A percentile compares a stretch with the other conserved stretches of the same genome.
phyloP scores from a whole-genome alignment of 2,329 filamentous ascomycete species.

The Epicoccum sorghinum region DNA sequence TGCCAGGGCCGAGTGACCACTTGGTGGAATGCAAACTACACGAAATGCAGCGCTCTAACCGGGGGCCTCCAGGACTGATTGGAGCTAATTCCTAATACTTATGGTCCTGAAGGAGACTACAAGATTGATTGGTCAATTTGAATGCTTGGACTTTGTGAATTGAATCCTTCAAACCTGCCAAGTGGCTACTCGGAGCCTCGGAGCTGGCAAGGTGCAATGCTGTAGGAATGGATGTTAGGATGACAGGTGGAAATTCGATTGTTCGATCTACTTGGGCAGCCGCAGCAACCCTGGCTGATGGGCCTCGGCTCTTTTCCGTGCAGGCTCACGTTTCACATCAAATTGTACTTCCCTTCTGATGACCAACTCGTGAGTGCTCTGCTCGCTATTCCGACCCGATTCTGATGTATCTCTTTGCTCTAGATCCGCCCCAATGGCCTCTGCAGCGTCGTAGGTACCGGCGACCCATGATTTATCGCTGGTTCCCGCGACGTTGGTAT shows the following conservation, averaged over 20 bases:
- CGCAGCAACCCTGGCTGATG: not conserved
- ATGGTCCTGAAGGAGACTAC: too few species aligned
- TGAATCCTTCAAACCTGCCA: not conserved
- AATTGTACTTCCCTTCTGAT: slow-evolving; percentile 30
- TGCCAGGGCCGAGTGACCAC: too few species aligned
- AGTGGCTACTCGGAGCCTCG: too few species aligned
- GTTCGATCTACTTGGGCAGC: not conserved
- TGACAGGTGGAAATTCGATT: too few species aligned
- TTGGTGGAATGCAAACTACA: too few species aligned
- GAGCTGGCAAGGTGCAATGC: too few species aligned
- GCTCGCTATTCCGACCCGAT: slow-evolving; percentile 23
- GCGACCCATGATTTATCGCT: not conserved
- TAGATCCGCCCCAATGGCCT: not conserved
- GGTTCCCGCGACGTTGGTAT: not conserved
- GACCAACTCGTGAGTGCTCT: slow-evolving; percentile 31
- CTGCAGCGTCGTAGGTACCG: not conserved
- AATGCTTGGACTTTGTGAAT: too few species aligned
- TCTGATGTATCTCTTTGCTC: slow-evolving; percentile 12
- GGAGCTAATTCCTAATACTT: too few species aligned
- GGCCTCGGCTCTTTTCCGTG: not conserved
- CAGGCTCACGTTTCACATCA: slow-evolving; percentile 23
- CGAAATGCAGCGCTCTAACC: too few species aligned
- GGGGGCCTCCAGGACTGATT: too few species aligned
- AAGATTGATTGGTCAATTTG: too few species aligned
- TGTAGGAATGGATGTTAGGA: too few species aligned